Conservation (phyloP, 1,139 yeast genomes). For the Suhomyces coccinellae region DNA sequence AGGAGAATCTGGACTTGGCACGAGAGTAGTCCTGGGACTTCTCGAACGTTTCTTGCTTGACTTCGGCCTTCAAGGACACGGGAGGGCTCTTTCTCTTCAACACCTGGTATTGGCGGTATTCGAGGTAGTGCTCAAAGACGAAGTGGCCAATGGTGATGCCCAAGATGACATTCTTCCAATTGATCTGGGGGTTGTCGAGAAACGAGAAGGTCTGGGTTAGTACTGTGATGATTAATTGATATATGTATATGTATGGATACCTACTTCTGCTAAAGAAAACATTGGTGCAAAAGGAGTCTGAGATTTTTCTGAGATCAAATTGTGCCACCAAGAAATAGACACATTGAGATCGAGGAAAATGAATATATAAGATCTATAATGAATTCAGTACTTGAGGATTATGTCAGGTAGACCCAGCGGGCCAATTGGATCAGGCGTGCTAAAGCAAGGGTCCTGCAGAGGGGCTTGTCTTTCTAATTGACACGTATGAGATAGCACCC, state of each 20-base stretch:
- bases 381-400: too few relatives aligned
- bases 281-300: slow-evolving; percentile 6
- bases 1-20: slow-evolving; percentile 75
- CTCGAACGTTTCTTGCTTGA: slow-evolving; percentile 69
- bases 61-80: slow-evolving; percentile 59
- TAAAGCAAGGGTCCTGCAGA: too few relatives aligned
- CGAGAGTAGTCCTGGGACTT: slow-evolving; percentile 80
- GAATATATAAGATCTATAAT: too few relatives aligned
- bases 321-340: too few relatives aligned
- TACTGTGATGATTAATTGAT: not conserved
- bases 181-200: slow-evolving; percentile 58
- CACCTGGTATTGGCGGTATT: slow-evolving; percentile 74
- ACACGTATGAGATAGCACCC: too few relatives aligned
- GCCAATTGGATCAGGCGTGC: too few relatives aligned
- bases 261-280: slow-evolving; percentile 25
- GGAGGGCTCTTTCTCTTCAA: slow-evolving; percentile 61
- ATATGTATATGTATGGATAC: slow-evolving; percentile 7
- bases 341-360: too few relatives aligned
- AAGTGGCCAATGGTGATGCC: slow-evolving; percentile 79
- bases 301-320: too few relatives aligned
- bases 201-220: slow-evolving; percentile 30
- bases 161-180: slow-evolving; percentile 76
- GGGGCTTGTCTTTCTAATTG: too few relatives aligned
- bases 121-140: slow-evolving; percentile 70
- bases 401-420: too few relatives aligned